Base-by-base conservation (phyloP, 106 monocot genomes). In the Alisma plantagoaquatica region DNA sequence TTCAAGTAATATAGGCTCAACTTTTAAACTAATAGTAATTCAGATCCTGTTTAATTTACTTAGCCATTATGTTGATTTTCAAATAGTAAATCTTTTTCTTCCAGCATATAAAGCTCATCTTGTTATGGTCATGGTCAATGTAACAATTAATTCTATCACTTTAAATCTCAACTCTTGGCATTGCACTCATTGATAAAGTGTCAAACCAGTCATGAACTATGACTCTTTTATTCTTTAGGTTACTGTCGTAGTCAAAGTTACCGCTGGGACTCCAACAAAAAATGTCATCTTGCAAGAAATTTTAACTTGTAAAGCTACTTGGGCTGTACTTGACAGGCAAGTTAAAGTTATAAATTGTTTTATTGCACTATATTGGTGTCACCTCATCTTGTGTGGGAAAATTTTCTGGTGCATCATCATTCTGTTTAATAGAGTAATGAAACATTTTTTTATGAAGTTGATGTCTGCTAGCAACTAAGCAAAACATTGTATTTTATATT, bases 321-420 rank as follows among this genome's bases (percentile, higher is more conserved):
- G 75, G 75, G 45, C 70, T 27, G 51, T 75, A 53, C 57, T 75
- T 46, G 75, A 75, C 46, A 64, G 75, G 75, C 70, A 59, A 27
- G 43, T 28, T 33, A 38, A 15, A 38, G 15, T 51, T 12, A 11
- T 30, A 43, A 29, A 6, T 56, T 27, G 24, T 46, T 33, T 16
- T n/a, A 10, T 66, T 10, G 47, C 22, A 22, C 28, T 24, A 11
- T 27, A 47, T 47, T 47, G n/a, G 15, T 0, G 8, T 38, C 15
- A 10, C 38, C 15, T 15, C 15, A 15, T 10, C 11, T 38, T 38
- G 38, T 38, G 38, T 38, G 8, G 38, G 38, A 38, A 38, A 38
- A 38, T 10, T 10, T 0, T 38, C 11, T 38, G 11, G 15, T 38
- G 0, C 8, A 38, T 38, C 11, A 15, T 10, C 15, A 38, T 10